phyloP scores from a whole-genome alignment of 164 flowering plant genomes.

The Liquidambar formosana region DNA sequence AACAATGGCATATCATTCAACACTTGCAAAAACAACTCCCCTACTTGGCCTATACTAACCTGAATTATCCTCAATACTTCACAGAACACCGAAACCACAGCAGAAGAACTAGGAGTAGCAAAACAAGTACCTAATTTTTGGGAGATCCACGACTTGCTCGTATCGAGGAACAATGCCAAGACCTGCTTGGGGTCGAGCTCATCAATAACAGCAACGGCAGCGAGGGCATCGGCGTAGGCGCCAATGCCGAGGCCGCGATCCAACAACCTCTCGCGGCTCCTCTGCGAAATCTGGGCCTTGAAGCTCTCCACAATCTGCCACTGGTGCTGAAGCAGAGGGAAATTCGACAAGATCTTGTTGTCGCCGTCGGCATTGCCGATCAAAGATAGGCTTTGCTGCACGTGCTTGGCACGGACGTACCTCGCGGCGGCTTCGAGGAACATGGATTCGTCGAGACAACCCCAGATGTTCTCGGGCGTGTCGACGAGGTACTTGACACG shows the following conservation, averaged over 20 bases:
- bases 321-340: conserved; percentile 80
- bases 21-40: conserved; percentile 82
- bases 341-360: conserved; percentile 44
- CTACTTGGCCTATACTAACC: conserved; percentile 77
- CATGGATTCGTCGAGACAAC: conserved; percentile 90
- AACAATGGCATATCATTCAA: conserved; percentile 90
- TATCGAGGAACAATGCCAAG: conserved; percentile 66
- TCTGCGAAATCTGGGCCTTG: conserved; percentile 83
- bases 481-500: conserved; percentile 93
- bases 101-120: conserved; percentile 22
- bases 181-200: conserved; percentile 68
- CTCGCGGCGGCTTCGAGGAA: conserved; percentile 78
- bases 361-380: conserved; percentile 17
- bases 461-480: conserved; percentile 98
- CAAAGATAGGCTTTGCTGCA: conserved; percentile 36
- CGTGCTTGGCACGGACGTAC: conserved; percentile 72
- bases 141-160: conserved; percentile 69
- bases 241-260: conserved; percentile 50
- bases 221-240: conserved; percentile 83
- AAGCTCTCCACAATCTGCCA: conserved; percentile 96
- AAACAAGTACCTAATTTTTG: conserved; percentile 43
- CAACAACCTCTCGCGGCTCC: conserved; percentile 72
- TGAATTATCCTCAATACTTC: conserved; percentile 71
- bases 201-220: conserved; percentile 81
- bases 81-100: conserved; percentile 62